phyloP scores from a whole-genome alignment of 495 filamentous ascomycete species.

The Stereocaulon alpinum region DNA sequence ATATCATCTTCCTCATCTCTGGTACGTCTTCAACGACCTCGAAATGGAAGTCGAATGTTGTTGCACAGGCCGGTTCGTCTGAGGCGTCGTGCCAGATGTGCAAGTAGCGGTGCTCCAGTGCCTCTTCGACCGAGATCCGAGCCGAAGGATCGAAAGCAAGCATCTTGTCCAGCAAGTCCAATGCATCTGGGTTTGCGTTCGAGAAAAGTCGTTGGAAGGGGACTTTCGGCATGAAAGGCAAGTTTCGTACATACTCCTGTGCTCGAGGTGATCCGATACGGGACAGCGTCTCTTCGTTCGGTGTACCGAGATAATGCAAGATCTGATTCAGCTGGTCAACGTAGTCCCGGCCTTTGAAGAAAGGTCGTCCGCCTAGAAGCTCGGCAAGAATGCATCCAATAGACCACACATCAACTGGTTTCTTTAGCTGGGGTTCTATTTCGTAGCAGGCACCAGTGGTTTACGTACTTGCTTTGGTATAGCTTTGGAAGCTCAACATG shows the following conservation, averaged over 20 bases:
- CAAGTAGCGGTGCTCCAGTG: slow-evolving; percentile 90
- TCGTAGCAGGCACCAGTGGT: not conserved
- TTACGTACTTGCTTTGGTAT: slow-evolving; percentile 94
- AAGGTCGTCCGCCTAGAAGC: slow-evolving; percentile 87
- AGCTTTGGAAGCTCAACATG: slow-evolving; percentile 99
- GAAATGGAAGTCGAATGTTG: slow-evolving; percentile 95
- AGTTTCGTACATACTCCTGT: slow-evolving; percentile 96
- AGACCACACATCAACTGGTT: slow-evolving; percentile 94
- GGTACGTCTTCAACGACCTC: slow-evolving; percentile 86
- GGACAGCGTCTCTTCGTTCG: slow-evolving; percentile 85
- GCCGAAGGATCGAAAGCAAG: slow-evolving; percentile 89
- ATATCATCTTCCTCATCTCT: slow-evolving; percentile 95
- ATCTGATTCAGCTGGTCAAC: slow-evolving; percentile 99
- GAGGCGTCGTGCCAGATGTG: slow-evolving; percentile 97
- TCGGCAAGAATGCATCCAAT: slow-evolving; percentile 97
- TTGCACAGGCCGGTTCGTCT: slow-evolving; percentile 87
- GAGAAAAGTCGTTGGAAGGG: slow-evolving; percentile 82
- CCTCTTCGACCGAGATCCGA: slow-evolving; percentile 85
- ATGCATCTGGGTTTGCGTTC: slow-evolving; percentile 88
- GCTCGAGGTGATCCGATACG: slow-evolving; percentile 93
- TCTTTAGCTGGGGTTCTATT: not conserved
- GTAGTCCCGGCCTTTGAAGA: slow-evolving; percentile 98
- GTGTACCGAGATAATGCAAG: slow-evolving; percentile 92
- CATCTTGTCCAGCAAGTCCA: slow-evolving; percentile 93
- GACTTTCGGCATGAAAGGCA: slow-evolving; percentile 92